Evolutionary conservation across 805 yeast species (phyloP).

Genomic region (Sugiyamaella mastotermitis): DNA sequence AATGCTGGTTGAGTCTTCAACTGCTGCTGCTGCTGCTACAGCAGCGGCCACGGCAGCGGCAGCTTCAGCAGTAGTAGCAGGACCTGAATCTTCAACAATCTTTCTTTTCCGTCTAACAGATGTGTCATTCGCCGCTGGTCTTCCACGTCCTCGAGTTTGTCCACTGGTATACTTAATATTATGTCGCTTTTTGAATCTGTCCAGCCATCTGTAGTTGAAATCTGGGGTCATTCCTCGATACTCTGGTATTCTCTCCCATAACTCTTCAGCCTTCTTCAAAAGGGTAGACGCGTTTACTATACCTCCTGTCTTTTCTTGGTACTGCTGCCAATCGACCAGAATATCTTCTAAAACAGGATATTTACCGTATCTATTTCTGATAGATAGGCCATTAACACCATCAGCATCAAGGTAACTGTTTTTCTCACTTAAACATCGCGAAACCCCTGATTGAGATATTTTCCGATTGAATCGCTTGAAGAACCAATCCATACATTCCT

Average conservation of each 20-base stretch:
- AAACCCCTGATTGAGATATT: constrained; percentile 13
- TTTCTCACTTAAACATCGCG: constrained; percentile 10
- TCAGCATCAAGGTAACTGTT: constrained; percentile 10
- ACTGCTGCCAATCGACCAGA: constrained; percentile 12
- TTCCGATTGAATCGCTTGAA: constrained; percentile 8
- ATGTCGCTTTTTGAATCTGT: constrained; percentile 12
- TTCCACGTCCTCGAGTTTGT: neutral
- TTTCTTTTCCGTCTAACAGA: too few species aligned
- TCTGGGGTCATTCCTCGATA: constrained; percentile 10
- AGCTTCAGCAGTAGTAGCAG: constrained; percentile 2
- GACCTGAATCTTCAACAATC: too few species aligned
- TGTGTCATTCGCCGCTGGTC: constrained; percentile 1
- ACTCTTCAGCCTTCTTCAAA: constrained; percentile 7
- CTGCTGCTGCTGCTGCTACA: constrained; percentile 2
- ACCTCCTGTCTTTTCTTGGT: constrained; percentile 5
- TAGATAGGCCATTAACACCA: constrained; percentile 4
- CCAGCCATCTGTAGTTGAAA: constrained; percentile 14
- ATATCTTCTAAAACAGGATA: constrained; percentile 11
- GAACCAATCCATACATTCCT: constrained; percentile 13
- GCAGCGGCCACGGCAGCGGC: neutral
- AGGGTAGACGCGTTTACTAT: constrained; percentile 8
- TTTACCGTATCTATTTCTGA: constrained; percentile 11
- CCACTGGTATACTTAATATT: constrained; percentile 3
- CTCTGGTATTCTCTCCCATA: constrained; percentile 13
- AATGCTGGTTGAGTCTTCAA: neutral